These are phyloP conservation scores for Colletotrichum falcatum DNA, from an alignment of 2,329 filamentous ascomycete genomes.

Conservation along the genomic window DNA sequence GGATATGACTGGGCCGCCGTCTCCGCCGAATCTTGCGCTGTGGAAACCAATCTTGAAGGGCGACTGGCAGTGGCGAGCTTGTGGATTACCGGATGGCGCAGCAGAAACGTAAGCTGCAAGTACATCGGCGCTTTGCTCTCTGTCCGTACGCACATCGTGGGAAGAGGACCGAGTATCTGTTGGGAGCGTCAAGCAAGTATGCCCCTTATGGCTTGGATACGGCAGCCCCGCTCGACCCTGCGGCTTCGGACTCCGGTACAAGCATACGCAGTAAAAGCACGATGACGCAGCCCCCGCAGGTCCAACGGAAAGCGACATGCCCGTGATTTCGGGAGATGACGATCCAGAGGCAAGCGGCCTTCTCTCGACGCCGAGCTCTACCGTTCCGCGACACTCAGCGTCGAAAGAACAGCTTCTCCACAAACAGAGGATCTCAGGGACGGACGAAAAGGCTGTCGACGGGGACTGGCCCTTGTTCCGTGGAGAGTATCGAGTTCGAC, in stretches of 20 bases:
- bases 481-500: background rate
- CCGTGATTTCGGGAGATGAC: background rate
- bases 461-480: background rate
- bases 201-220: background rate
- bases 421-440: background rate
- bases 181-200: background rate
- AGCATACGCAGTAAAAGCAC: conserved; percentile 23
- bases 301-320: conserved; percentile 5
- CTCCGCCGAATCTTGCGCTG: background rate
- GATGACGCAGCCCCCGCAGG: conserved; percentile 20
- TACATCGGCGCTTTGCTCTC: background rate
- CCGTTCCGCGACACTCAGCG: background rate
- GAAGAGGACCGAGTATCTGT: background rate
- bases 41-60: background rate
- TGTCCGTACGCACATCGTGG: background rate
- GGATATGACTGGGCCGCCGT: background rate
- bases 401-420: background rate
- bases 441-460: background rate
- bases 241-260: conserved; percentile 11
- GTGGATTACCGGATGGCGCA: background rate
- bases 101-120: background rate
- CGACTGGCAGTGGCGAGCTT: background rate
- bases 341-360: conserved; percentile 8
- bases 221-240: conserved; percentile 3
- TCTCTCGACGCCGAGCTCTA: background rate